Conservation (phyloP, 495 filamentous ascomycete genomes). For the Hypoxylon perforatum region DNA sequence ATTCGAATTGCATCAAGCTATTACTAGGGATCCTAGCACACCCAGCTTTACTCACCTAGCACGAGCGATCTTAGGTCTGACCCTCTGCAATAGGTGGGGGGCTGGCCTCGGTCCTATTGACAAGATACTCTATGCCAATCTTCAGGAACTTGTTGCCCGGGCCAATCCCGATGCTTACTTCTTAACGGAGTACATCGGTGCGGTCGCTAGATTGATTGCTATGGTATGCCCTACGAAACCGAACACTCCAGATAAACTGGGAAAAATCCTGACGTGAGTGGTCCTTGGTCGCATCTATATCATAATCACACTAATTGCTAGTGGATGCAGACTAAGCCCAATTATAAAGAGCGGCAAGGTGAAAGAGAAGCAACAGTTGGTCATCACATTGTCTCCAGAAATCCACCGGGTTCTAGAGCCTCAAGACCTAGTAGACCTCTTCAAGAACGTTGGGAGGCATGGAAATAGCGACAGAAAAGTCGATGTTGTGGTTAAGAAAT, state of each 20-base stretch:
- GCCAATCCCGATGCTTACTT: conserved; percentile 50
- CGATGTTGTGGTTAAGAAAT: conserved; percentile 36
- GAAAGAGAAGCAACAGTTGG: conserved; percentile 46
- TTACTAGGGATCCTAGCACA: conserved; percentile 72
- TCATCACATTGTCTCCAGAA: conserved; percentile 42
- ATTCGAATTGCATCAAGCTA: conserved; percentile 77
- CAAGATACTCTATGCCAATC: conserved; percentile 49
- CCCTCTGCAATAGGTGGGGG: conserved; percentile 82
- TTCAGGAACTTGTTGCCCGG: conserved; percentile 49
- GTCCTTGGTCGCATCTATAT: background rate
- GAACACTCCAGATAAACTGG: conserved; percentile 29
- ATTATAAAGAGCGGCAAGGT: conserved; percentile 38
- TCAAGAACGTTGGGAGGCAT: conserved; percentile 47
- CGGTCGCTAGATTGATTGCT: conserved; percentile 49
- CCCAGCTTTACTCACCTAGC: conserved; percentile 80
- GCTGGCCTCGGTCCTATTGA: conserved; percentile 67
- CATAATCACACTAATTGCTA: conserved; percentile 13
- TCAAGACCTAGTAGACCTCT: conserved; percentile 40
- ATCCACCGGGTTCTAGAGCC: conserved; percentile 35
- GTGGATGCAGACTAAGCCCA: conserved; percentile 44
- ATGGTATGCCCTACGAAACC: conserved; percentile 50
- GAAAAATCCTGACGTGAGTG: conserved; percentile 48
- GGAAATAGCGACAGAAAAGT: conserved; percentile 35
- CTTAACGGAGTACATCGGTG: conserved; percentile 59
- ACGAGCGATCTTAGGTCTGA: conserved; percentile 76